Percentiles rank a stretch among this genome's conserved stretches.
Evolutionary conservation across 2,329 filamentous ascomycete genomes (phyloP).

Genomic region (Sporothrix sp.): DNA sequence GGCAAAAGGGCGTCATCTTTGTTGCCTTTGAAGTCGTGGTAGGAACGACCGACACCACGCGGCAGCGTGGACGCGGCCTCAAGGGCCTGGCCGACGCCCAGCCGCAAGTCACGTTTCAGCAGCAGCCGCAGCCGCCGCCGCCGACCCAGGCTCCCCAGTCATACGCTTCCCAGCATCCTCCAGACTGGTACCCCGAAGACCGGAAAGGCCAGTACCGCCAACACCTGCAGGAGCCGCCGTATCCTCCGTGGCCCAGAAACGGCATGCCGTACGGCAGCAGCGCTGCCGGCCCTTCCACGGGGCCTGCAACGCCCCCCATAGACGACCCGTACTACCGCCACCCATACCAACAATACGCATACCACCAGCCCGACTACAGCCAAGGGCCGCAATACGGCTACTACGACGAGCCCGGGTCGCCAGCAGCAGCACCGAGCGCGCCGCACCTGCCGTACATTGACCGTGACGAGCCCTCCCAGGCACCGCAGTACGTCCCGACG

Average conservation of each 20-base stretch:
- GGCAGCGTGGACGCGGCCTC: constrained; percentile 32
- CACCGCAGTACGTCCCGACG: constrained; percentile 43
- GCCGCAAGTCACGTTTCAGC: constrained; percentile 18
- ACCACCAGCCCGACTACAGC: neutral
- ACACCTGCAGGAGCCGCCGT: constrained; percentile 5
- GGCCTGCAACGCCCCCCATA: neutral
- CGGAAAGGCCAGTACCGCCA: constrained; percentile 19
- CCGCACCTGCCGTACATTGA: constrained; percentile 20
- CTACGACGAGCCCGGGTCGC: constrained; percentile 14
- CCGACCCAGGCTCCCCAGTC: constrained; percentile 17
- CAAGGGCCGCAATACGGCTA: constrained; percentile 3
- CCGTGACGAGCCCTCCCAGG: constrained; percentile 25
- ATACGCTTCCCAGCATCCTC: constrained; percentile 7
- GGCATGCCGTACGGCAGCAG: neutral
- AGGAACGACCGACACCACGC: constrained; percentile 69
- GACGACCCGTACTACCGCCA: neutral
- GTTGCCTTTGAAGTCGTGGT: constrained; percentile 80
- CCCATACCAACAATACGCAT: constrained; percentile 1
- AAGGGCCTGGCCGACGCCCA: neutral
- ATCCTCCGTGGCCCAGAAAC: constrained; percentile 6
- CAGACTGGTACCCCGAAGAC: constrained; percentile 13
- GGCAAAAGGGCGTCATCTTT: constrained; percentile 86
- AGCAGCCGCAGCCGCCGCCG: constrained; percentile 14
- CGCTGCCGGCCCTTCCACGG: neutral
- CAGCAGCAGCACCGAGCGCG: neutral